Conservation (phyloP, 176 grass and related monocot species). For the Bothriochloa decipiens region DNA sequence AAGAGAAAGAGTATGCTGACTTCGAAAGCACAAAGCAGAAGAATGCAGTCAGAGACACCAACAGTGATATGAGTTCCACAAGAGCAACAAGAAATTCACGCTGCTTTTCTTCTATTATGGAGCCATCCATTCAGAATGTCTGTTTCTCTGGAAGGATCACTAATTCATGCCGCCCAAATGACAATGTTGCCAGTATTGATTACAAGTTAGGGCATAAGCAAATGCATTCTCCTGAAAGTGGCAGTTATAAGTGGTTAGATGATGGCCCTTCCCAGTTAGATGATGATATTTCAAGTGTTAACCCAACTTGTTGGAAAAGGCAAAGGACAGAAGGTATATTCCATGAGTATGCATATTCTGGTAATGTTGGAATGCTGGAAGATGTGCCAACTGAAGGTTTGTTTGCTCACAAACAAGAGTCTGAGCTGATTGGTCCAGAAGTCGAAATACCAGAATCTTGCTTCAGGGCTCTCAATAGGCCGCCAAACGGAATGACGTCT, state of each 20-base stretch:
- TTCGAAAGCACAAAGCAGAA: slow-evolving; percentile 40
- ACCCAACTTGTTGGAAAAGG: slow-evolving; percentile 42
- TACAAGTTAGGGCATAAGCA: slow-evolving; percentile 19
- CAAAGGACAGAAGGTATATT: slow-evolving; percentile 42
- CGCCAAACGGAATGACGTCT: slow-evolving; percentile 38
- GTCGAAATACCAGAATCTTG: slow-evolving; percentile 45
- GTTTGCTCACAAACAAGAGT: slow-evolving; percentile 31
- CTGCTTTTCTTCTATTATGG: slow-evolving; percentile 51
- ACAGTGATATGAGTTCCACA: slow-evolving; percentile 44
- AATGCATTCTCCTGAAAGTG: slow-evolving; percentile 33
- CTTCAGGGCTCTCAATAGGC: slow-evolving; percentile 40
- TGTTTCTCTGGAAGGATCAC: slow-evolving; percentile 39
- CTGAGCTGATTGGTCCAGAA: slow-evolving; percentile 41
- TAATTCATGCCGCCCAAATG: slow-evolving; percentile 14
- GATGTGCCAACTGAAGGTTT: slow-evolving; percentile 28
- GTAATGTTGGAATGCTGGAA: slow-evolving; percentile 44
- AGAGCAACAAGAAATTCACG: slow-evolving; percentile 29
- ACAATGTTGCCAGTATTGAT: slow-evolving; percentile 35
- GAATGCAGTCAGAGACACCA: slow-evolving; percentile 46
- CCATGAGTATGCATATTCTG: slow-evolving; percentile 39
- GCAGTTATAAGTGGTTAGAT: slow-evolving; percentile 40
- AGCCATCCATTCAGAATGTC: slow-evolving; percentile 41
- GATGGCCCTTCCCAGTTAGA: slow-evolving; percentile 46
- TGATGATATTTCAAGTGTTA: slow-evolving; percentile 45
- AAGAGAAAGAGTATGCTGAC: slow-evolving; percentile 42